Conservation (phyloP, 176 grass and related monocot species). For the Bromus sterilis region DNA sequence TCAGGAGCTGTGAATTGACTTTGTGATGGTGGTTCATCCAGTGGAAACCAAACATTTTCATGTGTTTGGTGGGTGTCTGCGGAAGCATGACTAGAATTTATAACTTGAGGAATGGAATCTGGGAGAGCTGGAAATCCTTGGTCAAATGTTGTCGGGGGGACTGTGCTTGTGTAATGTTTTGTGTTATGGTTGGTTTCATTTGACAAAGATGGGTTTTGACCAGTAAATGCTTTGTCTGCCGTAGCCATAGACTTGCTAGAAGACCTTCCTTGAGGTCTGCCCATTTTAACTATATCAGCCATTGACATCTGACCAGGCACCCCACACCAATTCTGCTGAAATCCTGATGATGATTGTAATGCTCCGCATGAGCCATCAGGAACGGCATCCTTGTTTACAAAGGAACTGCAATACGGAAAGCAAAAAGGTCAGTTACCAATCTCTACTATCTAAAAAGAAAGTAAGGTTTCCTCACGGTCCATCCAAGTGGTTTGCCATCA, state of each 20-base stretch:
- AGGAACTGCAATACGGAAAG: constrained; percentile 30
- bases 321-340: constrained; percentile 66
- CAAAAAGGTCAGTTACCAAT: constrained; percentile 5
- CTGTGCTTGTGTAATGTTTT: constrained; percentile 31
- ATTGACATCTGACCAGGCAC: constrained; percentile 85
- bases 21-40: constrained; percentile 27
- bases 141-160: constrained; percentile 27
- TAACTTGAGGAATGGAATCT: constrained; percentile 31
- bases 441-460: no score
- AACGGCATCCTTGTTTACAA: constrained; percentile 35
- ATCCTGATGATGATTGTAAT: constrained; percentile 42
- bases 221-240: constrained; percentile 36
- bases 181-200: constrained; percentile 25
- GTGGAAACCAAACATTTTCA: constrained; percentile 52
- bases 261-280: constrained; percentile 55
- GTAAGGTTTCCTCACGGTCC: no score
- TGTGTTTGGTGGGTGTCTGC: constrained; percentile 30
- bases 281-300: constrained; percentile 98
- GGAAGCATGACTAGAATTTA: constrained; percentile 28
- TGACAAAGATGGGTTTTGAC: constrained; percentile 47
- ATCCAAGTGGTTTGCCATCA: no score
- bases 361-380: constrained; percentile 44
- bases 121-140: constrained; percentile 47
- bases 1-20: constrained; percentile 29
- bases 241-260: constrained; percentile 17